Evolutionary conservation across 2,329 filamentous ascomycete genomes (phyloP), one percentile per base, ranked within the genome.

Genomic region (Pseudogymnoascus sp.): DNA sequence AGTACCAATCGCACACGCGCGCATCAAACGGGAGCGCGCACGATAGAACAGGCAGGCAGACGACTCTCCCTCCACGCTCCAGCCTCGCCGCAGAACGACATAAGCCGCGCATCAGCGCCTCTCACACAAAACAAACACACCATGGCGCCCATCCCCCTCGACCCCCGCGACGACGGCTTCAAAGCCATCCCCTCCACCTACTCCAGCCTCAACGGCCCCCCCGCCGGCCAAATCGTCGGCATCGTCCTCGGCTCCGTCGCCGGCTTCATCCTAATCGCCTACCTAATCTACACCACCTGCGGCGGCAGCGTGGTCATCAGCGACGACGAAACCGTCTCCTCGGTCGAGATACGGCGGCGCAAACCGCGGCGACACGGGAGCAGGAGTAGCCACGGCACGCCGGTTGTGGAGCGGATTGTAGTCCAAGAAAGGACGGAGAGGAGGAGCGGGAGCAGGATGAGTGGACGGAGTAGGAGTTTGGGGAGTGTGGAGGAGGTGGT

Each of bases 111-210:
- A 45, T 27, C 40, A 45, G 7, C 40, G 27, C 40, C 40, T 4
- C 39, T 21, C 39, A 21, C 39, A 45, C 18, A 45, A 13, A 25
- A 5, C 12, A n/a, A n/a, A n/a, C 18, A 45, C 21, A 27, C 21
- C 25, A 45, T 45, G 40, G 40, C 40, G 40, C 40, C 40, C 21
- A 18, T 45, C 10, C 40, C 40, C 40, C 21, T 42, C 13, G n/a
- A 33, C 13, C 60, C 60, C 48, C 61, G 63, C 29, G 40, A 64
- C 33, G 37, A 52, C 39, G 65, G 66, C 65, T 69, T 70, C 61
- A 73, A 73, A 62, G 78, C 83, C 64, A 85, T 88, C 67, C 84
- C 85, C 1, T 79, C 82, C 27, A 83, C 83, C 67, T 88, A 88
- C 73, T 77, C 79, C 52, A 76, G 77, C 60, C 74, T 83, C 35